A percentile compares a stretch with the other conserved stretches of the same genome.
phyloP scores from a whole-genome alignment of 257 asterid genomes.

The Verbena officinalis region DNA sequence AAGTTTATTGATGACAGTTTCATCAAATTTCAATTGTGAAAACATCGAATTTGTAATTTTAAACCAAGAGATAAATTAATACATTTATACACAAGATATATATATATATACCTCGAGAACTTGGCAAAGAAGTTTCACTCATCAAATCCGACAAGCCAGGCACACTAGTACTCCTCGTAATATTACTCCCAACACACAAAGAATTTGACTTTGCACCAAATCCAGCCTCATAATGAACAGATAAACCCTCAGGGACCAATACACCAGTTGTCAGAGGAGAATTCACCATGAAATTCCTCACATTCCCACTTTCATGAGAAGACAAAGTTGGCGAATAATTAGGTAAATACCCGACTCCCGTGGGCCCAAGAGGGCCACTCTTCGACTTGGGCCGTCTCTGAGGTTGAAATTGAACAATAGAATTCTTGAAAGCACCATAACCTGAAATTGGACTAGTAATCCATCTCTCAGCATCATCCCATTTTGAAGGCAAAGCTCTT shows the following conservation, averaged over 20 bases:
- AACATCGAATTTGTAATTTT: too few relatives aligned
- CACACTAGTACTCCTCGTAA: slow-evolving; percentile 36
- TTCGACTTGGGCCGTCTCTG: slow-evolving; percentile 72
- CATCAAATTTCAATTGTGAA: too few relatives aligned
- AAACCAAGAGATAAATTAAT: too few relatives aligned
- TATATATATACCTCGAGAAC: slow-evolving; percentile 44
- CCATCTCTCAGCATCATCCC: slow-evolving; percentile 99
- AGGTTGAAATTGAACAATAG: slow-evolving; percentile 47
- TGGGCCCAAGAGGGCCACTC: slow-evolving; percentile 85
- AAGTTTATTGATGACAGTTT: too few relatives aligned
- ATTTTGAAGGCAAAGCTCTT: slow-evolving; percentile 83
- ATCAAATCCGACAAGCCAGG: slow-evolving; percentile 36
- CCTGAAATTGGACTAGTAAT: slow-evolving; percentile 87
- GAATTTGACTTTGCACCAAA: slow-evolving; percentile 23
- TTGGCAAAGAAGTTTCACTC: slow-evolving; percentile 42
- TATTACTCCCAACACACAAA: slow-evolving; percentile 27
- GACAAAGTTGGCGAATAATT: slow-evolving; percentile 36
- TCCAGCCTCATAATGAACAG: slow-evolving; percentile 37
- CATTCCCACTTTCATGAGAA: slow-evolving; percentile 34
- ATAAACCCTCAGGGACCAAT: slow-evolving; percentile 41
- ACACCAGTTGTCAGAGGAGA: slow-evolving; percentile 63
- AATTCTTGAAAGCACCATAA: slow-evolving; percentile 40
- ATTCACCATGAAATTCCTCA: slow-evolving; percentile 38
- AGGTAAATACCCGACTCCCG: slow-evolving; percentile 44
- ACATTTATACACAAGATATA: too few relatives aligned